These are phyloP conservation scores for Ceraceosorus guamensis DNA, from an alignment of 1,284 basidiomycete species.

Conservation along the genomic window DNA sequence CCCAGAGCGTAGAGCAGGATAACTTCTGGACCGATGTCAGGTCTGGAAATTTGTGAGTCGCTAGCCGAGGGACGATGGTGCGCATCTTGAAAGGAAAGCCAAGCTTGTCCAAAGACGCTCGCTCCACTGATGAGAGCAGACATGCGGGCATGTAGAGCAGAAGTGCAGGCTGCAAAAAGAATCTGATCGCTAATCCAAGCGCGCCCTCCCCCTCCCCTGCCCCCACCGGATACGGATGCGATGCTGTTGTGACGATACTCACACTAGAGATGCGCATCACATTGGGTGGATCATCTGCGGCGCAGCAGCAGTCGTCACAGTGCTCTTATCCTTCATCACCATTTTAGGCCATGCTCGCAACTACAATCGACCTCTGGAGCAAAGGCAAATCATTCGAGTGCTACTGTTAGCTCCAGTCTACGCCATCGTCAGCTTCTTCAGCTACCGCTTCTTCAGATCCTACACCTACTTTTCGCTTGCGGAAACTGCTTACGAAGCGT, in stretches of 20 bases:
- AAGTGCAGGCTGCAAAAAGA: no score
- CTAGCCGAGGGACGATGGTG: no score
- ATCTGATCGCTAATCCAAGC: neutral
- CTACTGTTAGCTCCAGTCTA: constrained; percentile 47
- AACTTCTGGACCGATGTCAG: constrained; percentile 12
- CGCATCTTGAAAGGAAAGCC: no score
- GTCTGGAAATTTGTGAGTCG: constrained; percentile 13
- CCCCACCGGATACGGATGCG: neutral
- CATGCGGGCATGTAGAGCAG: no score
- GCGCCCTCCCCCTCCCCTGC: neutral
- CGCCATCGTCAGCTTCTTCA: constrained; percentile 17
- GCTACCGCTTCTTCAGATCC: constrained; percentile 56
- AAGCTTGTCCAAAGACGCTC: no score
- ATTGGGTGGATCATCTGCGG: constrained; percentile 71
- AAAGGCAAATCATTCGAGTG: constrained; percentile 60
- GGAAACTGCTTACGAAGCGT: constrained; percentile 56
- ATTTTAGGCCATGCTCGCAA: constrained; percentile 59
- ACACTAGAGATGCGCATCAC: no score
- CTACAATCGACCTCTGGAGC: constrained; percentile 62
- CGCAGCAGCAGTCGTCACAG: constrained; percentile 53
- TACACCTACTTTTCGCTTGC: constrained; percentile 52
- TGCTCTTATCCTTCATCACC: constrained; percentile 13
- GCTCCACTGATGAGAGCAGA: no score
- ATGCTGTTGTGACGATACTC: neutral
- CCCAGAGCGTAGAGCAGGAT: constrained; percentile 9